Conservation (phyloP, 1,139 yeast genomes). For the Suhomyces chickasaworum region DNA sequence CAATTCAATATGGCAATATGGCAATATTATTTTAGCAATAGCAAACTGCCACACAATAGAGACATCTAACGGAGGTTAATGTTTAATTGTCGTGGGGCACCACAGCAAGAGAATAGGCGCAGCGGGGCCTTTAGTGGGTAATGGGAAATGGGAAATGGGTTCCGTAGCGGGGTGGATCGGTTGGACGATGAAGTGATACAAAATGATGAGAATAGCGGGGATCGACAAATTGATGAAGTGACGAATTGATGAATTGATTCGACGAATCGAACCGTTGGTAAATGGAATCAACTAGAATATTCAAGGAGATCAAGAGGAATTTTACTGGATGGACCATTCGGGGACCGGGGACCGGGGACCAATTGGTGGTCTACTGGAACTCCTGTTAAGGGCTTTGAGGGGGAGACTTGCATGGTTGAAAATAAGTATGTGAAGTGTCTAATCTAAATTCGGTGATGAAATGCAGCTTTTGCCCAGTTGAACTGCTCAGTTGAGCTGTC, state of each 20-base stretch:
- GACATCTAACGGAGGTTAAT: background rate
- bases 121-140: background rate
- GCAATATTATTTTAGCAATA: too few species aligned
- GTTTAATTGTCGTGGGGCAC: background rate
- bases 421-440: background rate
- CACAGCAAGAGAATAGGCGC: background rate
- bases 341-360: too few species aligned
- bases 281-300: too few species aligned
- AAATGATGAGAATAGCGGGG: background rate
- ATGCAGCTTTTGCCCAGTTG: background rate
- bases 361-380: background rate
- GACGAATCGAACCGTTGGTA: too few species aligned
- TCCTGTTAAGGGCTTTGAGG: background rate
- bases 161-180: background rate
- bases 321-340: too few species aligned
- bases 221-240: too few species aligned
- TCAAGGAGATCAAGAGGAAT: too few species aligned
- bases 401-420: background rate
- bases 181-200: background rate
- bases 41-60: background rate
- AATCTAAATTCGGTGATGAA: background rate
- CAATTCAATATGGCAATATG: too few species aligned
- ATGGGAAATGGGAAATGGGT: background rate
- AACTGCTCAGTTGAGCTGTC: too few species aligned
- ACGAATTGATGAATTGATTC: too few species aligned